Evolutionary conservation across 768 basidiomycete genomes (phyloP), one percentile per base, ranked within the genome.

Genomic region (Boletus huronensis): DNA sequence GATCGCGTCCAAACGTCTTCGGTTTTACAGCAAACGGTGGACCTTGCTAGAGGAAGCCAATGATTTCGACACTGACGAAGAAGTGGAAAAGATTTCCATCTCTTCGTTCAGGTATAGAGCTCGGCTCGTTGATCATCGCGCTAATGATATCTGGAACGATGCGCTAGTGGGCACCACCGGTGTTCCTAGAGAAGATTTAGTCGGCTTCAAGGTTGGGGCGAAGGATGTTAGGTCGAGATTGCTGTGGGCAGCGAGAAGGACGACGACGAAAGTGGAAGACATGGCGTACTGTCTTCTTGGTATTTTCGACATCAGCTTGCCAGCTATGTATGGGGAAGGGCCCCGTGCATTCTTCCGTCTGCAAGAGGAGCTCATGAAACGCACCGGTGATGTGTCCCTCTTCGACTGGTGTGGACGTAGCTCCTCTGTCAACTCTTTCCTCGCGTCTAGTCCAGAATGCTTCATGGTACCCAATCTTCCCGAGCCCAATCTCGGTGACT

Each of bases 251-350:
- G 61, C 68, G 14, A 55, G 54, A n/a, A 64, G 70, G 29, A 31
- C 41, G 23, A 70, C 70, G 35, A 65, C 62, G 5, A 61, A 64
- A 28, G 53, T 63, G 21, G 70, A 70, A 39, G 70, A 71, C 35
- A 62, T 56, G 57, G 60, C 68, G 10, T 71, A 71, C 51, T 70
- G 63, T 42, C 59, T 71, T 11, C 58, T 70, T 10, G 68, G 66
- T 6, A 53, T 71, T 28, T 68, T 70, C 38, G 66, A 70, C 21
- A 52, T 70, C 48, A 61, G 51, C 47, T 34, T 70, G 52, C 60
- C 70, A 5, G 58, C 59, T 2, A 48, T 60, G 31, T 70, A 70
- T 16, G 69, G 69, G 14, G 70, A 70, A 49, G 62, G 66, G 0
- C 26, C 29, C 19, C 62, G 59, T 29, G 70, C 69, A 9, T 70